Percentiles rank a stretch among this genome's conserved stretches.
Evolutionary conservation across 306 rosid genomes (phyloP).

Genomic region (Acacia confusa): DNA sequence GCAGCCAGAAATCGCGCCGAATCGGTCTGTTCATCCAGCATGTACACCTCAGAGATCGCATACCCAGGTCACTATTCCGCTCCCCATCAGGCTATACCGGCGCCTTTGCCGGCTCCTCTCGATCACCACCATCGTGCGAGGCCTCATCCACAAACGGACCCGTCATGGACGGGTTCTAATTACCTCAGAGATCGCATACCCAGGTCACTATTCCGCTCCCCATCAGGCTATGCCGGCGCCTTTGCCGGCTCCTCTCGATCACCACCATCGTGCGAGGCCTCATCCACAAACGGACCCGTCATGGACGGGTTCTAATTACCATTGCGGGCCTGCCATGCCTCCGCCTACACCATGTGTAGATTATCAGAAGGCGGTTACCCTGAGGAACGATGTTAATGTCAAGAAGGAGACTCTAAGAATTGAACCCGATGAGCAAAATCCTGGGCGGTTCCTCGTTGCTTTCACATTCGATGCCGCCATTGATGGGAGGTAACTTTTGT

Average conservation of each 20-base stretch:
- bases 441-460: slow-evolving; percentile 55
- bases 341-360: slow-evolving; percentile 55
- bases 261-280: slow-evolving; percentile 7
- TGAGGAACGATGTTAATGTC: slow-evolving; percentile 66
- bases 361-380: slow-evolving; percentile 75
- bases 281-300: slow-evolving; percentile 25
- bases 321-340: slow-evolving; percentile 50
- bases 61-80: slow-evolving; percentile 43
- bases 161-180: slow-evolving; percentile 52
- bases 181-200: no score
- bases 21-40: slow-evolving; percentile 59
- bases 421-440: slow-evolving; percentile 59
- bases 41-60: slow-evolving; percentile 63
- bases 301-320: slow-evolving; percentile 62
- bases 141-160: slow-evolving; percentile 24
- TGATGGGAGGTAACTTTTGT: slow-evolving; percentile 51
- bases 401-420: slow-evolving; percentile 66
- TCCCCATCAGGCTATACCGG: slow-evolving; percentile 9
- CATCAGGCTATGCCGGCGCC: slow-evolving; percentile 22
- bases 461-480: slow-evolving; percentile 73
- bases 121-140: slow-evolving; percentile 21
- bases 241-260: slow-evolving; percentile 26
- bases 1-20: slow-evolving; percentile 65
- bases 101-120: slow-evolving; percentile 24
- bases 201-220: slow-evolving; percentile 39